Percentiles rank a stretch among this genome's conserved stretches.
These are phyloP conservation scores for Tuber aestivum DNA, from an alignment of 495 filamentous ascomycete genomes.

Conservation along the genomic window DNA sequence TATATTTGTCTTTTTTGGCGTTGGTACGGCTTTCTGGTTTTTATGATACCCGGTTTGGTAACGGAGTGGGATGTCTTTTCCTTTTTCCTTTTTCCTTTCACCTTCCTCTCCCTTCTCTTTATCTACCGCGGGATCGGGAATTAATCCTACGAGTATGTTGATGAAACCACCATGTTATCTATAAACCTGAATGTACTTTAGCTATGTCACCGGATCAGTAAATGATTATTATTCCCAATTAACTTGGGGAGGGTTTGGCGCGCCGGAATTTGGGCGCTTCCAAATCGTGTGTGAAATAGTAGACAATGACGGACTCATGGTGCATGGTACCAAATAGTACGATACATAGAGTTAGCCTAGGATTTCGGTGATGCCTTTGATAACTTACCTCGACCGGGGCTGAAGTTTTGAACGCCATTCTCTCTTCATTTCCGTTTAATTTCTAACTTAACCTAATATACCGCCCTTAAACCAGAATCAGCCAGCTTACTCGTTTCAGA, in stretches of 20 bases:
- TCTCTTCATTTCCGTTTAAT: not conserved
- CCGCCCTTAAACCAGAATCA: not conserved
- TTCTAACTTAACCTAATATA: not conserved
- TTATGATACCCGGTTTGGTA: conserved; percentile 1
- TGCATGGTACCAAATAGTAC: not conserved
- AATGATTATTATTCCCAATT: not conserved
- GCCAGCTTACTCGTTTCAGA: not conserved
- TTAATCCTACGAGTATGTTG: not conserved
- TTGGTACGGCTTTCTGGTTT: conserved; percentile 6
- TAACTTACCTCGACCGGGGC: not conserved
- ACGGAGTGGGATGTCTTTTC: not conserved
- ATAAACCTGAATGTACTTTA: not conserved
- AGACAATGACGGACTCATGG: not conserved
- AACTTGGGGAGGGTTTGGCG: not conserved
- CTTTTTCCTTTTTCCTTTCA: not conserved
- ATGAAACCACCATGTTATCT: not conserved
- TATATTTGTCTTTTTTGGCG: conserved; percentile 8
- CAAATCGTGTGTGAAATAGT: not conserved
- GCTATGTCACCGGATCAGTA: not conserved
- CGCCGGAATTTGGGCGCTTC: not conserved
- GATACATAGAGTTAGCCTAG: not conserved
- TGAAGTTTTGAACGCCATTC: not conserved
- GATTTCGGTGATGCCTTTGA: not conserved
- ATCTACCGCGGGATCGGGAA: not conserved
- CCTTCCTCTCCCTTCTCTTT: conserved; percentile 8